Evolutionary conservation across 306 rosid genomes (phyloP).

Genomic region (Argentina anserina): DNA sequence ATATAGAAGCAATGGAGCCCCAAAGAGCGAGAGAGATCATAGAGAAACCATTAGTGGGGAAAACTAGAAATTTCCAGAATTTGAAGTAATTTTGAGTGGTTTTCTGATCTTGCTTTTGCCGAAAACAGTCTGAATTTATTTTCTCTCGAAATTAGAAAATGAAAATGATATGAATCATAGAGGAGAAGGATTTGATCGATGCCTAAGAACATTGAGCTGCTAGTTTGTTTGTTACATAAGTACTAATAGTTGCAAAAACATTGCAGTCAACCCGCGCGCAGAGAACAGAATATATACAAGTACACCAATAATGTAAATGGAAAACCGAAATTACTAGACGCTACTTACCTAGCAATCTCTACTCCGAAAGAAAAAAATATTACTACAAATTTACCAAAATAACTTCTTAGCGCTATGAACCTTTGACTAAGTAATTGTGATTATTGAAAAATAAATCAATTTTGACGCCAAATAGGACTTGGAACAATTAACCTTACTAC

Average conservation of each 20-base stretch:
- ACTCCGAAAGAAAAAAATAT: background rate
- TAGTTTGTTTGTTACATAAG: background rate
- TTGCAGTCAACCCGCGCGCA: background rate
- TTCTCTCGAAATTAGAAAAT: background rate
- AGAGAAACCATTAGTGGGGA: background rate
- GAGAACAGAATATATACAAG: background rate
- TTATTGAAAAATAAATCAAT: background rate
- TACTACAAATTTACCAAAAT: background rate
- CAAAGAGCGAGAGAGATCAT: background rate
- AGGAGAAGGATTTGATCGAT: no score
- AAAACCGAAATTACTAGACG: no score
- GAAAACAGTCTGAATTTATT: constrained; percentile 14
- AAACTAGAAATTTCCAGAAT: background rate
- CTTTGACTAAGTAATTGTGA: background rate
- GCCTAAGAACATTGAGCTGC: background rate
- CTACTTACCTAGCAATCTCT: no score
- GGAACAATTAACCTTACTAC: background rate
- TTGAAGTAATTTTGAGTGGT: background rate
- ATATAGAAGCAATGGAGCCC: background rate
- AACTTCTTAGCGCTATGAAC: background rate
- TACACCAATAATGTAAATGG: background rate
- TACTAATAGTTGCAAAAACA: background rate
- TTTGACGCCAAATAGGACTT: background rate
- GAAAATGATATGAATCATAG: background rate
- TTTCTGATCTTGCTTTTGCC: background rate